Base-by-base conservation (phyloP, 192 early-diverging fungal species). In the Pilobolus umbonatus region DNA sequence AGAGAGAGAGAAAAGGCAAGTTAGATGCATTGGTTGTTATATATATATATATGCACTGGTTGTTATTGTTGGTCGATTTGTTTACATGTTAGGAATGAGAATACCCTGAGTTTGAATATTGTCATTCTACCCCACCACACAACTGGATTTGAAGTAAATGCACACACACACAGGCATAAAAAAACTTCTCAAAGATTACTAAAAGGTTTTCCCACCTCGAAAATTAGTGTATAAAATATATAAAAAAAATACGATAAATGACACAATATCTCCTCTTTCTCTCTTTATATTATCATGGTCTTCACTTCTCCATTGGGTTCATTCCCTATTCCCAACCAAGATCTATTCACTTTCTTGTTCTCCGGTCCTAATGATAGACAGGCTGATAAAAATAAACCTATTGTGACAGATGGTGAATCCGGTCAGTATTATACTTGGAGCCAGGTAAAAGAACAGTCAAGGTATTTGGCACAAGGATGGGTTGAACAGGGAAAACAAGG, bases 391-490 rank as follows among this genome's bases (percentile, higher is more conserved):
- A 35, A 60, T 42, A 47, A 28, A 45, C 48, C 57, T 12, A 32
- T 68, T 24, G 19, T 32, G 3, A 53, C 64, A 14, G 50, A 69
- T 17, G 61, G 55, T 31, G 19, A 31, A 2, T 60, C 45, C 15
- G 67, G 61, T 22, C 22, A 46, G 19, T 28, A 55, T n/a, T 35
- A 64, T 22, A 59, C 61, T 8, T 60, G 35, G 46, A 44, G 24
- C 29, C 34, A 63, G 14, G 35, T 69, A 32, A 42, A 53, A 15
- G 40, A 69, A n/a, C 32, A 43, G 17, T 44, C 55, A 7, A 29
- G 39, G 22, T 43, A 26, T 28, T 69, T 88, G 22, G 76, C 75
- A 43, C 62, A 56, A 56, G 86, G 84, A 29, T 78, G 79, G 64
- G 59, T 38, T 57, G 67, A 71, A 54, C n/a, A n/a, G n/a, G n/a